These are phyloP conservation scores for Trichocladium uniseriatum DNA, from an alignment of 495 filamentous ascomycete species.

Conservation along the genomic window DNA sequence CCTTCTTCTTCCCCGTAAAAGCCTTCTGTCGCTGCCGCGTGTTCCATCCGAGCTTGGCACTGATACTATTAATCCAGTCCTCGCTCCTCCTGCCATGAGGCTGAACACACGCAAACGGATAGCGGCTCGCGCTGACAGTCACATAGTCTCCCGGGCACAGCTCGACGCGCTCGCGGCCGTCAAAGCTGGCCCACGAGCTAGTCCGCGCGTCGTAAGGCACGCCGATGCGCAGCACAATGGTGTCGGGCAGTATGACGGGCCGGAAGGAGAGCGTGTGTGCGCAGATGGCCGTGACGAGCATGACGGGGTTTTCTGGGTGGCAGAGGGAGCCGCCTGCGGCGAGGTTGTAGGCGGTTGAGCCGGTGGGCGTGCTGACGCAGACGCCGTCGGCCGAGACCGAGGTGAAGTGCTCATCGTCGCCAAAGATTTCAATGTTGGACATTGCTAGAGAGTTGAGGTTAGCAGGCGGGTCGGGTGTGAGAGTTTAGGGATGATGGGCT, in stretches of 20 bases:
- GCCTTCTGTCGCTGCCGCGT: slow-evolving; percentile 67
- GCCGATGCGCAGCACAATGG: slow-evolving; percentile 80
- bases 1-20: slow-evolving; percentile 20
- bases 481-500: slow-evolving; percentile 17
- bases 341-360: slow-evolving; percentile 94
- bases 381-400: slow-evolving; percentile 80
- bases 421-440: slow-evolving; percentile 83
- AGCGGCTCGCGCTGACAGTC: slow-evolving; percentile 84
- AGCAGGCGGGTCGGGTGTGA: slow-evolving; percentile 14
- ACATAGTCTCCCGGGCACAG: slow-evolving; percentile 87
- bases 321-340: slow-evolving; percentile 91
- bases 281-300: slow-evolving; percentile 90
- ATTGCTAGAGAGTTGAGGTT: slow-evolving; percentile 47
- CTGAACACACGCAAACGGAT: slow-evolving; percentile 86
- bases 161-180: slow-evolving; percentile 84
- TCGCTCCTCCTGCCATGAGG: slow-evolving; percentile 63
- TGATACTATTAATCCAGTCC: slow-evolving; percentile 91
- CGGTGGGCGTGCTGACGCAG: slow-evolving; percentile 85
- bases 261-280: slow-evolving; percentile 94
- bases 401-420: slow-evolving; percentile 91
- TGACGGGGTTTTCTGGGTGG: slow-evolving; percentile 94
- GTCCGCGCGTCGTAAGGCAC: slow-evolving; percentile 89
- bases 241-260: slow-evolving; percentile 90
- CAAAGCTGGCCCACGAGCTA: slow-evolving; percentile 92
- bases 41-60: slow-evolving; percentile 89